Conservation (phyloP, 2,329 filamentous ascomycete species). For the Fusarium redolens region DNA sequence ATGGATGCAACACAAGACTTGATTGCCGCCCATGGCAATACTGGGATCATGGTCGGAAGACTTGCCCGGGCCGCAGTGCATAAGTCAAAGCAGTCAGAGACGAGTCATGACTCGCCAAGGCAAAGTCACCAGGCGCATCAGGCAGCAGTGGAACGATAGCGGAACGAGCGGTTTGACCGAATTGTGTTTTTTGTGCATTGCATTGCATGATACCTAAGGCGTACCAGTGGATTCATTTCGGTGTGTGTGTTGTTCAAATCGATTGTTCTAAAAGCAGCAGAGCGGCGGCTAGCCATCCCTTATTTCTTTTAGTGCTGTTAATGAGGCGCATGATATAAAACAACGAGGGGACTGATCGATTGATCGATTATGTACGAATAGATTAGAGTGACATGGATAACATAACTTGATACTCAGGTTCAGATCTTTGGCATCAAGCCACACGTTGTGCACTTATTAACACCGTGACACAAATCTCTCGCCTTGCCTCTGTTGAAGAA, state of each 20-base stretch:
- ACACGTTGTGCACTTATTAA: neutral
- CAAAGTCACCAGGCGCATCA: constrained; percentile 13
- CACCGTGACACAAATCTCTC: neutral
- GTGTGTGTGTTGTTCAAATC: constrained; percentile 1
- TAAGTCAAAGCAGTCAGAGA: constrained; percentile 13
- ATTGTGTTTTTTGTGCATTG: constrained; percentile 31
- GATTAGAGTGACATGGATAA: constrained; percentile 27
- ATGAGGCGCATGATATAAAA: constrained; percentile 31
- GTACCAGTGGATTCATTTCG: constrained; percentile 27
- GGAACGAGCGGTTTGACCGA: constrained; percentile 13
- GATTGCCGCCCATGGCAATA: neutral
- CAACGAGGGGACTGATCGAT: constrained; percentile 1
- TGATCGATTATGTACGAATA: constrained; percentile 11
- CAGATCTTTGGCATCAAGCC: neutral
- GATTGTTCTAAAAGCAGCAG: constrained; percentile 13
- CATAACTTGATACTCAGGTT: constrained; percentile 6
- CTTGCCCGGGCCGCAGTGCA: neutral
- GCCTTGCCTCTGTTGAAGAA: neutral
- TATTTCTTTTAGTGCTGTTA: constrained; percentile 17
- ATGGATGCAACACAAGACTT: neutral
- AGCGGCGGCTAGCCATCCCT: constrained; percentile 4
- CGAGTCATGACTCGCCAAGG: constrained; percentile 22
- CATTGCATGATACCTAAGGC: constrained; percentile 42
- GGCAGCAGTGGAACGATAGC: constrained; percentile 18
- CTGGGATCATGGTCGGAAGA: neutral